These are phyloP conservation scores for Cyclostephanos invisitatus DNA, from an alignment of 108 stramenopile species.

Conservation along the genomic window DNA sequence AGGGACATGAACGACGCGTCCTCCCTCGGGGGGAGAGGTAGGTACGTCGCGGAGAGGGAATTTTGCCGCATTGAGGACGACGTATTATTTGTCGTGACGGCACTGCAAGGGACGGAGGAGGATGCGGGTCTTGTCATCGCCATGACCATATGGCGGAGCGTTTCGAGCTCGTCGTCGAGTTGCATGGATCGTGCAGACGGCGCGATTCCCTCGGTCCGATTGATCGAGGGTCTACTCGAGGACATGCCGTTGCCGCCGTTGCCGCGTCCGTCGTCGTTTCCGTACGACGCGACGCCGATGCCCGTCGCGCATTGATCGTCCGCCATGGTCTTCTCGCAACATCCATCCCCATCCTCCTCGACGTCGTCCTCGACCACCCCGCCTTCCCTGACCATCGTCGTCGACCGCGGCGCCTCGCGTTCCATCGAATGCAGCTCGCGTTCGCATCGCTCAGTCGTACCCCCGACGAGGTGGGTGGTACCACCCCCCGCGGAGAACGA, in stretches of 20 bases:
- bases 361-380: not conserved
- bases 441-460: constrained; percentile 10
- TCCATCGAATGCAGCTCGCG: constrained; percentile 14
- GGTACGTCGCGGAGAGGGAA: constrained; percentile 23
- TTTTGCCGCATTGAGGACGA: constrained; percentile 9
- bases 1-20: constrained; percentile 29
- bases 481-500: not conserved
- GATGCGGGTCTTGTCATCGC: constrained; percentile 13
- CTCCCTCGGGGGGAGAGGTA: constrained; percentile 44
- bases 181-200: constrained; percentile 3
- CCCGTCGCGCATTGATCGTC: not conserved
- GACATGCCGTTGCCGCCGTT: not conserved
- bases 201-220: constrained; percentile 6
- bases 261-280: constrained; percentile 2
- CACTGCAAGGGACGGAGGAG: not conserved
- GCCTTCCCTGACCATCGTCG: constrained; percentile 19
- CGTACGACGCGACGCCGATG: not conserved
- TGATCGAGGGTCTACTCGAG: not conserved
- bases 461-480: constrained; percentile 3
- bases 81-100: not conserved
- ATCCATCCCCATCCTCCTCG: not conserved
- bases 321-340: not conserved
- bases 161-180: constrained; percentile 20
- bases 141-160: constrained; percentile 22
- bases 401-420: not conserved